Percentiles rank a stretch among this genome's conserved stretches.
Conservation (phyloP, 768 basidiomycete species). For the Tricholoma saponaceum region DNA sequence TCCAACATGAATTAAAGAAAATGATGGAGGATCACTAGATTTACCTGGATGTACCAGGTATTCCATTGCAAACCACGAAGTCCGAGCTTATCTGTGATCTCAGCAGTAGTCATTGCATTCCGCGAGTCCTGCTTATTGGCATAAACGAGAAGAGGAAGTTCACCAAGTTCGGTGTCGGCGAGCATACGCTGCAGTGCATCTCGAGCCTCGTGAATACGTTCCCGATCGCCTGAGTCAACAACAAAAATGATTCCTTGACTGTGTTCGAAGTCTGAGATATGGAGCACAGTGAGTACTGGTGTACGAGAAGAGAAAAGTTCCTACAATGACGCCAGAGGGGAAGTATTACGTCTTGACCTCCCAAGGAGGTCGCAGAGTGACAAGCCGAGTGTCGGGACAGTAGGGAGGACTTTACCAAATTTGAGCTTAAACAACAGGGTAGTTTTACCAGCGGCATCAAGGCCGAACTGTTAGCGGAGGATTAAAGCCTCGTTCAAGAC, state of each 20-base stretch:
- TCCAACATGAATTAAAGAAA: slow-evolving; percentile 10
- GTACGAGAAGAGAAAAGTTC: slow-evolving; percentile 33
- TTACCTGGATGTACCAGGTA: slow-evolving; percentile 95
- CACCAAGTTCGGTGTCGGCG: slow-evolving; percentile 97
- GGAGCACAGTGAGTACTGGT: slow-evolving; percentile 12
- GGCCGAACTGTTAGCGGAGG: slow-evolving; percentile 68
- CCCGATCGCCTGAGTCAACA: slow-evolving; percentile 98
- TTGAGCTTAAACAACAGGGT: slow-evolving; percentile 99
- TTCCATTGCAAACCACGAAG: slow-evolving; percentile 94
- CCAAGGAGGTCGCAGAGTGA: slow-evolving; percentile 47
- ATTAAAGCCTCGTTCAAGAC: slow-evolving; percentile 9
- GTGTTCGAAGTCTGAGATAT: slow-evolving; percentile 91
- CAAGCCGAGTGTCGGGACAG: slow-evolving; percentile 98
- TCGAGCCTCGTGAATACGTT: slow-evolving; percentile 97
- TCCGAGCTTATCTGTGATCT: slow-evolving; percentile 99
- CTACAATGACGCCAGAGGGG: slow-evolving; percentile 59
- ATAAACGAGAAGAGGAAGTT: slow-evolving; percentile 96
- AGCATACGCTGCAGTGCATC: slow-evolving; percentile 99
- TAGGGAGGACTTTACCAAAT: slow-evolving; percentile 97
- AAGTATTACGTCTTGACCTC: slow-evolving; percentile 49
- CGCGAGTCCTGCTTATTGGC: slow-evolving; percentile 99
- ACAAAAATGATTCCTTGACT: slow-evolving; percentile 99
- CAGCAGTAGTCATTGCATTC: slow-evolving; percentile 98
- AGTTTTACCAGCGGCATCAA: slow-evolving; percentile 98
- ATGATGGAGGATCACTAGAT: slow-evolving; percentile 16